These are phyloP conservation scores for Scytalidium lignicola DNA, from an alignment of 2,329 filamentous ascomycete genomes.

Conservation along the genomic window DNA sequence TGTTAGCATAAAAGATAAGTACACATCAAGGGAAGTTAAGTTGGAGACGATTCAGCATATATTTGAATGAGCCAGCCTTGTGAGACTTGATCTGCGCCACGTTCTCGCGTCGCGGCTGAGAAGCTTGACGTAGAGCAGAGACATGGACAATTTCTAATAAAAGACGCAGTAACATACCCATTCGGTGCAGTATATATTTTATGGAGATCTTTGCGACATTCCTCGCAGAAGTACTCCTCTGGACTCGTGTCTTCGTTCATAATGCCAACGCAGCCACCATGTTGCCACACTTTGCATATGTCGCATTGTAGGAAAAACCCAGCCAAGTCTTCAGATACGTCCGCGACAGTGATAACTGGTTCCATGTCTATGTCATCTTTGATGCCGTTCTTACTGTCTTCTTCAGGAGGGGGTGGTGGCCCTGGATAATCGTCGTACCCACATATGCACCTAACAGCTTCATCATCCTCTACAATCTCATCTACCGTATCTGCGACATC, in stretches of 20 bases:
- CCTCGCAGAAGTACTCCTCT: constrained; percentile 97
- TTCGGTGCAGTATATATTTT: constrained; percentile 74
- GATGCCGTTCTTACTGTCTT: constrained; percentile 43
- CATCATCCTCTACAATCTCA: constrained; percentile 75
- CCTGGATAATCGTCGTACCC: constrained; percentile 93
- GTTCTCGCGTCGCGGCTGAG: constrained; percentile 24
- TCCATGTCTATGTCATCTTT: constrained; percentile 55
- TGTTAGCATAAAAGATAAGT: constrained; percentile 30
- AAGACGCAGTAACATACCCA: constrained; percentile 59
- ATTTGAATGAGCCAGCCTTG: constrained; percentile 24
- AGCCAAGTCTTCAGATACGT: constrained; percentile 69
- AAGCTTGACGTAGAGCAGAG: constrained; percentile 12
- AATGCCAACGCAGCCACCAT: constrained; percentile 95
- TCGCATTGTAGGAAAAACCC: constrained; percentile 98
- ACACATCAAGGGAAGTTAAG: constrained; percentile 5
- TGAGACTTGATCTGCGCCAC: constrained; percentile 29
- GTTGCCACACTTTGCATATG: constrained; percentile 96
- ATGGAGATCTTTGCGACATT: constrained; percentile 88
- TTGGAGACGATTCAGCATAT: constrained; percentile 6
- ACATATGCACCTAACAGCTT: constrained; percentile 93
- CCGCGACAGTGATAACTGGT: constrained; percentile 48
- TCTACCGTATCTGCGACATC: constrained; percentile 54
- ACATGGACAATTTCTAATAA: constrained; percentile 8
- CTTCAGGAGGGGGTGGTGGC: constrained; percentile 55
- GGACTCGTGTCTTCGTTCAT: constrained; percentile 90